A percentile compares a stretch with the other conserved stretches of the same genome.
Conservation (phyloP, 371 early-diverging fungal species). For the Amoeboaphelidium protococcarum region DNA sequence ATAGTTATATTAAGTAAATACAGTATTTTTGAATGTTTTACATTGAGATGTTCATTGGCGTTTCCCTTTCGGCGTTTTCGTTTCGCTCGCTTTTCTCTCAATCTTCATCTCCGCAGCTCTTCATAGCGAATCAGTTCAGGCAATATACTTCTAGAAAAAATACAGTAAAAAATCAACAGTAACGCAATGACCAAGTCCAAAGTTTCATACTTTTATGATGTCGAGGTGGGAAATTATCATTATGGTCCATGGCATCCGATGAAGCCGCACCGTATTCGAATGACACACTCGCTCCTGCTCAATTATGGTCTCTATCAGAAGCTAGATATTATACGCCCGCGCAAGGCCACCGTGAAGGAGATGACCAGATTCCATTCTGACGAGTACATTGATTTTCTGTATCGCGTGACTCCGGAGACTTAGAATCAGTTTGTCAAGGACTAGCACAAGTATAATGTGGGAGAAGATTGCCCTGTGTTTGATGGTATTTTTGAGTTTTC, state of each 20-base stretch:
- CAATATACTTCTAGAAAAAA: too few species aligned
- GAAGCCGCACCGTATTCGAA: constrained; percentile 96
- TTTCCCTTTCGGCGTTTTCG: too few species aligned
- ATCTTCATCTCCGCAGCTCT: too few species aligned
- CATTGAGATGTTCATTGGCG: too few species aligned
- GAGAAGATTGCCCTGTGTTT: constrained; percentile 95
- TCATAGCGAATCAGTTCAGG: too few species aligned
- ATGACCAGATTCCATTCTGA: constrained; percentile 80
- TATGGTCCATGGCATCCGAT: constrained; percentile 77
- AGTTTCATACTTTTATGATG: constrained; percentile 15
- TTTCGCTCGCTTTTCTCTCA: too few species aligned
- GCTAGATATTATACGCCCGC: constrained; percentile 70
- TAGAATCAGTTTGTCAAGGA: constrained; percentile 33
- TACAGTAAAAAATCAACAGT: too few species aligned
- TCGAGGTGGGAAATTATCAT: constrained; percentile 62
- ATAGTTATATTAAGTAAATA: too few species aligned
- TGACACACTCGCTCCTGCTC: constrained; percentile 90
- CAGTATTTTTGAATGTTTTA: too few species aligned
- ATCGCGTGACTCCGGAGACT: constrained; percentile 72
- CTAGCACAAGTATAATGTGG: constrained; percentile 45
- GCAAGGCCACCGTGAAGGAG: constrained; percentile 81
- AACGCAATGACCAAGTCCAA: too few species aligned
- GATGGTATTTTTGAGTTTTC: constrained; percentile 91
- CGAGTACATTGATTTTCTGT: constrained; percentile 91
- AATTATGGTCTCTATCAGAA: constrained; percentile 86